These are phyloP conservation scores for Murraya paniculata DNA, from an alignment of 345 rosid species.

Conservation along the genomic window DNA sequence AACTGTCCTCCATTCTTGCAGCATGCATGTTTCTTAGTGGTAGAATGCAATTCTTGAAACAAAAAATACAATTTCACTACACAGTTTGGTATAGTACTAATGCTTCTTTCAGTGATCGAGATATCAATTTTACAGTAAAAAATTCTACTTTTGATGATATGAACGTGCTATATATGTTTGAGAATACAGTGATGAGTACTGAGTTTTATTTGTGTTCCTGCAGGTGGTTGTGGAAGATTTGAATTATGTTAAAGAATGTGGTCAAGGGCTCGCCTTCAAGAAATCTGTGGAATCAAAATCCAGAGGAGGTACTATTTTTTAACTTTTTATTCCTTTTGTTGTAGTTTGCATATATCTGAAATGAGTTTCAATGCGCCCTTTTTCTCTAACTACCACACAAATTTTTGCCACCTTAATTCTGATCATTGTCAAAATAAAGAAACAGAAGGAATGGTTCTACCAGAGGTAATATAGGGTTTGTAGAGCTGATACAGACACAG, in stretches of 20 bases:
- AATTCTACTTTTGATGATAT: background rate
- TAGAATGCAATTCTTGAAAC: background rate
- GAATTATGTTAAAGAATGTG: slow-evolving; percentile 39
- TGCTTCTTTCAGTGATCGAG: background rate
- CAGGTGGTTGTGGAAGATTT: slow-evolving; percentile 61
- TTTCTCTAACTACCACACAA: background rate
- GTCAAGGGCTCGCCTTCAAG: slow-evolving; percentile 13
- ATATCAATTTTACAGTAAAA: background rate
- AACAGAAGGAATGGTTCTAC: background rate
- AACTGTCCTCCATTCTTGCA: background rate
- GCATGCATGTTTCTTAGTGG: background rate
- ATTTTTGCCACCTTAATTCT: background rate
- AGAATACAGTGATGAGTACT: background rate
- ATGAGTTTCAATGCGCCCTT: background rate
- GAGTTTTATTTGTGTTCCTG: slow-evolving; percentile 9
- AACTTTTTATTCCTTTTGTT: background rate
- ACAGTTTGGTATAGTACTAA: background rate
- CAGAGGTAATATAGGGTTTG: background rate
- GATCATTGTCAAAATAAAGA: background rate
- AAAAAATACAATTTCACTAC: background rate
- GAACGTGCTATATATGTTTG: background rate
- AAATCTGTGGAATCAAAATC: slow-evolving; percentile 21
- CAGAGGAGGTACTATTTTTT: slow-evolving; percentile 32
- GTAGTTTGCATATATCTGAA: background rate
- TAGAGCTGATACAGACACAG: background rate